A percentile compares a stretch with the other conserved stretches of the same genome.
phyloP scores from a whole-genome alignment of 257 asterid species.

The Jacaranda mimosifolia region DNA sequence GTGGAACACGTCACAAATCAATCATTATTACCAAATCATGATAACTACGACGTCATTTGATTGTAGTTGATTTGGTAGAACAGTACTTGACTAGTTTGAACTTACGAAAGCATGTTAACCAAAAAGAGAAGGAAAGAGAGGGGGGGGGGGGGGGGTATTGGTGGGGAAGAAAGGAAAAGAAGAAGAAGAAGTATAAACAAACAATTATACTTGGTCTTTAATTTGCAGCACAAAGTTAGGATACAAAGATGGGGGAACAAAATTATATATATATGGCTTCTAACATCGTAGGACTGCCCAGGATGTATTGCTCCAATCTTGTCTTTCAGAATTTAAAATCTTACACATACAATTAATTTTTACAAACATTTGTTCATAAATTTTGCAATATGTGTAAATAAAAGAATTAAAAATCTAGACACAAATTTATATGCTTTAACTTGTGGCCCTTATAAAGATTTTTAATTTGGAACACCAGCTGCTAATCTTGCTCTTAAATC shows the following conservation, averaged over 20 bases:
- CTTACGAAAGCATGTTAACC: no score
- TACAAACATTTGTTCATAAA: neutral
- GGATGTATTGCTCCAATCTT: neutral
- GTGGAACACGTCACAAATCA: no score
- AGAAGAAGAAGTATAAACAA: neutral
- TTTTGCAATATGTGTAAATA: neutral
- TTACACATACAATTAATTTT: neutral
- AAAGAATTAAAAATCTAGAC: neutral
- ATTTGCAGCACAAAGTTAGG: neutral
- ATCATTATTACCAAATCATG: no score
- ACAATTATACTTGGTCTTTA: neutral
- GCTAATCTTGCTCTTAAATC: constrained; percentile 83
- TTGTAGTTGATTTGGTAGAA: no score
- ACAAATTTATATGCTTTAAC: neutral
- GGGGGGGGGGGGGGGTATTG: no score
- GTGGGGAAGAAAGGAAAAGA: no score
- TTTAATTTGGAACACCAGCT: constrained; percentile 43
- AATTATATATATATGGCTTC: neutral
- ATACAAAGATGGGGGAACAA: neutral
- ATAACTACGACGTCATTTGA: no score
- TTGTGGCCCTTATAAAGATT: neutral
- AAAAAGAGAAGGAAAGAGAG: no score
- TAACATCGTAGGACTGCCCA: neutral
- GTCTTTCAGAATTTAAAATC: neutral
- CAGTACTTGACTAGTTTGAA: no score